Conservation (phyloP, 345 rosid genomes). For the Salix suchowensis region DNA sequence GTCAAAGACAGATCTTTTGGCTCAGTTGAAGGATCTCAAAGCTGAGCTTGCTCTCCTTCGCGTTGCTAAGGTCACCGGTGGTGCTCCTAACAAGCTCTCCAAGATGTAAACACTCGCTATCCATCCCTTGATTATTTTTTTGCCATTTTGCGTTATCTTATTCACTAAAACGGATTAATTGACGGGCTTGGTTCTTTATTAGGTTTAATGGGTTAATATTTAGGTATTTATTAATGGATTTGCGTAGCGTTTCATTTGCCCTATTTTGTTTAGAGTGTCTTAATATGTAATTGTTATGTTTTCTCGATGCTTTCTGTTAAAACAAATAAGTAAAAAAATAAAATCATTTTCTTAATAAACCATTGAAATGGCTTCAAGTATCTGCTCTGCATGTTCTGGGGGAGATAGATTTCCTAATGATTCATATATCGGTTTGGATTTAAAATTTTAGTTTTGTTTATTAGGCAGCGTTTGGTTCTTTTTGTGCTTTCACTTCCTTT, state of each 20-base stretch:
- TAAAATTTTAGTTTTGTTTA: not conserved
- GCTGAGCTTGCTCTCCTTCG: constrained; percentile 66
- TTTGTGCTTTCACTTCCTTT: not conserved
- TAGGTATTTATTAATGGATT: not conserved
- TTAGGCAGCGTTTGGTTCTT: not conserved
- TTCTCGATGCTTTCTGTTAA: not conserved
- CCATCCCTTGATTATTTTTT: not conserved
- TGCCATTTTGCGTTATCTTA: not conserved
- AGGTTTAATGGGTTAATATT: not conserved
- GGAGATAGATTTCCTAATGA: not conserved
- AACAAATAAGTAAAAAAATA: not conserved
- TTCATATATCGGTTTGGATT: not conserved
- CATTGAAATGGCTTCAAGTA: not conserved
- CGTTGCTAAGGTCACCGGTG: constrained; percentile 70
- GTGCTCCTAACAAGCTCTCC: constrained; percentile 69
- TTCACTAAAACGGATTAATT: not conserved
- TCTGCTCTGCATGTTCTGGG: not conserved
- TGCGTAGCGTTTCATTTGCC: not conserved
- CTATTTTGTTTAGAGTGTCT: not conserved
- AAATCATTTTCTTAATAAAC: not conserved
- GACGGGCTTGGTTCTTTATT: not conserved
- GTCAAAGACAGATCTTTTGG: constrained; percentile 46
- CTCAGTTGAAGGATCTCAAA: constrained; percentile 62
- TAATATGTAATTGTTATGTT: not conserved
- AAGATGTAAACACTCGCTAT: constrained; percentile 37